Conservation (phyloP, 192 early-diverging fungal genomes). For the Podila verticillata region DNA sequence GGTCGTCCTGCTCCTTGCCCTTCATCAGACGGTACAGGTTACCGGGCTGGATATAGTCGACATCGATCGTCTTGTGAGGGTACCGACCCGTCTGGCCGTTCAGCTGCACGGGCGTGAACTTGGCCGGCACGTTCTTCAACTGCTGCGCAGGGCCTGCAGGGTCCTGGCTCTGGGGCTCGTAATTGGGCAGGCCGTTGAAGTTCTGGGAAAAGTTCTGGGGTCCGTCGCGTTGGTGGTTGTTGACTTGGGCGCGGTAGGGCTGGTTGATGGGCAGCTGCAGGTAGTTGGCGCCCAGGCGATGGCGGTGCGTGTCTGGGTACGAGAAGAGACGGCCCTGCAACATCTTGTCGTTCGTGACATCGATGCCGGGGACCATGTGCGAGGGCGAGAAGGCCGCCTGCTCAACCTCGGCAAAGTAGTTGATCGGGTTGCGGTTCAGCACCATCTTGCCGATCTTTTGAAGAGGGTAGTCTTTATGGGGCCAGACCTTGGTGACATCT, state of each 20-base stretch:
- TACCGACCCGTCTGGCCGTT: slow-evolving; percentile 69
- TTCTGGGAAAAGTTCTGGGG: slow-evolving; percentile 62
- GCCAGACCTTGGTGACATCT: slow-evolving; percentile 73
- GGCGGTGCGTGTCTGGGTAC: slow-evolving; percentile 77
- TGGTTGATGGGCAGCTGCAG: slow-evolving; percentile 84
- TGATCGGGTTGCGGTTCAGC: slow-evolving; percentile 75
- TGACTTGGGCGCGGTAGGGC: slow-evolving; percentile 63
- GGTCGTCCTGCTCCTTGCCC: slow-evolving; percentile 66
- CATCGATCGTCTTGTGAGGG: slow-evolving; percentile 62
- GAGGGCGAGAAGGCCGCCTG: slow-evolving; percentile 78
- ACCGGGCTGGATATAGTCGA: slow-evolving; percentile 75
- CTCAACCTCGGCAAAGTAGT: slow-evolving; percentile 82
- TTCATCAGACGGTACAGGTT: slow-evolving; percentile 74
- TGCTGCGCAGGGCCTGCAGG: slow-evolving; percentile 60
- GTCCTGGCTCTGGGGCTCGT: slow-evolving; percentile 75
- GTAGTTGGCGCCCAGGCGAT: slow-evolving; percentile 78
- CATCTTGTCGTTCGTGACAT: slow-evolving; percentile 72
- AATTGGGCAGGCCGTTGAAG: slow-evolving; percentile 76
- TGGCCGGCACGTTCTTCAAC: slow-evolving; percentile 63
- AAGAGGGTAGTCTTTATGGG: slow-evolving; percentile 72
- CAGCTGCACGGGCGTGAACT: slow-evolving; percentile 56
- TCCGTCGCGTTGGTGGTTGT: slow-evolving; percentile 84
- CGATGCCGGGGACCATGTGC: slow-evolving; percentile 75
- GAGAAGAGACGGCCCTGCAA: slow-evolving; percentile 79
- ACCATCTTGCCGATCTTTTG: slow-evolving; percentile 75